phyloP scores from a whole-genome alignment of 139 green algal genomes.

The Nannochloris sp. region DNA sequence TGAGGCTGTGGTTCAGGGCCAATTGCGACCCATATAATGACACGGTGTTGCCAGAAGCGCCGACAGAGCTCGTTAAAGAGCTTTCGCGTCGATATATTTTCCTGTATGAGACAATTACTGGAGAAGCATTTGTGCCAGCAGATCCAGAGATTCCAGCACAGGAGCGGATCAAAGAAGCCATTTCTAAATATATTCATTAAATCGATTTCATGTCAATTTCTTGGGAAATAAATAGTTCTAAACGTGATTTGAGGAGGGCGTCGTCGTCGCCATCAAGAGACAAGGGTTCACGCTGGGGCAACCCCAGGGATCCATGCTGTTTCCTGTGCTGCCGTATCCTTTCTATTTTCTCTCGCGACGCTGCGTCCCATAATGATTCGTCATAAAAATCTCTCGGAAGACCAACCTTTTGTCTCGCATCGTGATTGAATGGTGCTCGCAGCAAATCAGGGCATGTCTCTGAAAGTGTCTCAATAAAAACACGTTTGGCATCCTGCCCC shows the following conservation, averaged over 20 bases:
- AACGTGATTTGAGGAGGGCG: too few relatives aligned
- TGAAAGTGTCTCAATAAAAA: conserved; percentile 34
- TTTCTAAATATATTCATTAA: background rate
- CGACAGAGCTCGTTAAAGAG: conserved; percentile 77
- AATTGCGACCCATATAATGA: conserved; percentile 96
- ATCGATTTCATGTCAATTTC: too few relatives aligned
- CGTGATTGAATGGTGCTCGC: conserved; percentile 30
- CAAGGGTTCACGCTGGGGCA: background rate
- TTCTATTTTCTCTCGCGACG: background rate
- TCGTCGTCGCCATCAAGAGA: too few relatives aligned
- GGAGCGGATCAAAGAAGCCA: conserved; percentile 16
- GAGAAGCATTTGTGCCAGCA: conserved; percentile 58
- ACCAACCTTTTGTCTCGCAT: conserved; percentile 26
- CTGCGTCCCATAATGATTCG: background rate
- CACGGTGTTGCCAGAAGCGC: conserved; percentile 79
- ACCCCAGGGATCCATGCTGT: background rate
- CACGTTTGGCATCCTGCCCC: conserved; percentile 12
- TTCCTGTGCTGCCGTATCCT: background rate
- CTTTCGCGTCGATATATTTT: conserved; percentile 84
- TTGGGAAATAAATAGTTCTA: too few relatives aligned
- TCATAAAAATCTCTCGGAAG: conserved; percentile 28
- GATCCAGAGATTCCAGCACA: conserved; percentile 10
- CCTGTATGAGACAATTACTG: conserved; percentile 94
- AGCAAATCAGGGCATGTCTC: conserved; percentile 46
- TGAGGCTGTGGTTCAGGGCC: conserved; percentile 90